A percentile compares a stretch with the other conserved stretches of the same genome.
Conservation (phyloP, 2,329 filamentous ascomycete species). For the Cladosporium sp. region DNA sequence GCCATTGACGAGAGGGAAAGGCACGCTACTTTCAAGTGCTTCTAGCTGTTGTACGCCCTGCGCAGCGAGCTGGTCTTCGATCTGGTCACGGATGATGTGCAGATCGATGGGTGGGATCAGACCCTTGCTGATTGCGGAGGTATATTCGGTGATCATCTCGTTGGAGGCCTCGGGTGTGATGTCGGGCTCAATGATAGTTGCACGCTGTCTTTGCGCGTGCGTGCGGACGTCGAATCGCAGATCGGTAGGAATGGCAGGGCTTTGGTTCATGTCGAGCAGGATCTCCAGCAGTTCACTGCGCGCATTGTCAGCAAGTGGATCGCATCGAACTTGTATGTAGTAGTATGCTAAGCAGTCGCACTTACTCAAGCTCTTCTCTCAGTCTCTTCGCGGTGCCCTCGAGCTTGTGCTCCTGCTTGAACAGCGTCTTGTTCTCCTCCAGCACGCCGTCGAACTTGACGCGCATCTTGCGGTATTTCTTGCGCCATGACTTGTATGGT, state of each 20-base stretch:
- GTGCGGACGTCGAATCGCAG: slow-evolving; percentile 60
- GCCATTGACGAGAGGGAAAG: slow-evolving; percentile 31
- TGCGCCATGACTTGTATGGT: slow-evolving; percentile 44
- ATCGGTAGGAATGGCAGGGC: slow-evolving; percentile 40
- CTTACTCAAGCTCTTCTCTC: slow-evolving; percentile 88
- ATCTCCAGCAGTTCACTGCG: slow-evolving; percentile 82
- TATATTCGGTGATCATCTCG: slow-evolving; percentile 30
- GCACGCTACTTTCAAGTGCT: slow-evolving; percentile 37
- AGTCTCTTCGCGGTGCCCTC: slow-evolving; percentile 76
- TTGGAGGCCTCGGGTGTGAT: slow-evolving; percentile 32
- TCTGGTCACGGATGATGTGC: slow-evolving; percentile 27
- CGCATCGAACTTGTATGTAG: neutral
- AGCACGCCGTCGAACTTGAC: slow-evolving; percentile 72
- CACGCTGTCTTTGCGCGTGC: slow-evolving; percentile 58
- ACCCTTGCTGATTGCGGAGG: slow-evolving; percentile 31
- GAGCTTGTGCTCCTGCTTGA: slow-evolving; percentile 75
- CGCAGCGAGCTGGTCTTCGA: slow-evolving; percentile 29
- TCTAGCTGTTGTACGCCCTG: slow-evolving; percentile 30
- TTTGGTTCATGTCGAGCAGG: slow-evolving; percentile 84
- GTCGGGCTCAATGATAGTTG: slow-evolving; percentile 23
- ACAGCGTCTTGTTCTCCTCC: slow-evolving; percentile 75
- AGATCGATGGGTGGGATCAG: slow-evolving; percentile 29
- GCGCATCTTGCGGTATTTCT: slow-evolving; percentile 94
- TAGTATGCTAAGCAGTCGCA: slow-evolving; percentile 9
- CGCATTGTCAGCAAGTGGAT: slow-evolving; percentile 14